Percentiles rank a stretch among this genome's conserved stretches.
These are phyloP conservation scores for Sarocladiaceae sp. DNA, from an alignment of 2,329 filamentous ascomycete genomes.

Conservation along the genomic window DNA sequence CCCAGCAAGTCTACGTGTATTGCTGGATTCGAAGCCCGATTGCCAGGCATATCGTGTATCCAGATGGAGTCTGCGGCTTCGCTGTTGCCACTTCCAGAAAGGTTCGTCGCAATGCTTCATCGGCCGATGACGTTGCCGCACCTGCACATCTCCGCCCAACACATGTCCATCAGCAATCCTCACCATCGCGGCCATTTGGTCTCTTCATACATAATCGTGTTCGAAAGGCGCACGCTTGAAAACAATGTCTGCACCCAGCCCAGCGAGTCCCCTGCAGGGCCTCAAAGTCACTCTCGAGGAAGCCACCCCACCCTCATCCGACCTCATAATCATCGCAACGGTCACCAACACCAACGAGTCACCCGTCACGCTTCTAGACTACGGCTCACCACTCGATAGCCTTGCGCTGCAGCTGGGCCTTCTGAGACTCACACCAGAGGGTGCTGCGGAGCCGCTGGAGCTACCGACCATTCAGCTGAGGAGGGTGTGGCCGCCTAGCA, in stretches of 20 bases:
- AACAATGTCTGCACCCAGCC: neutral
- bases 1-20: no score
- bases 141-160: no score
- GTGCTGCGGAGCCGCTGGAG: slow-evolving; percentile 25
- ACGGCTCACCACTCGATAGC: slow-evolving; percentile 39
- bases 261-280: slow-evolving; percentile 14
- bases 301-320: slow-evolving; percentile 21
- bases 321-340: slow-evolving; percentile 28
- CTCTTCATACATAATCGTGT: no score
- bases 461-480: slow-evolving; percentile 31
- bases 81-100: no score
- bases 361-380: slow-evolving; percentile 35
- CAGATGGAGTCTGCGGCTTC: no score
- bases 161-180: no score
- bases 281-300: slow-evolving; percentile 29
- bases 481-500: slow-evolving; percentile 33
- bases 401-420: slow-evolving; percentile 34
- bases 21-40: no score
- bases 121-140: no score
- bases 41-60: no score
- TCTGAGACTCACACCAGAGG: slow-evolving; percentile 31
- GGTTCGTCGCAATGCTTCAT: no score
- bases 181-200: no score
- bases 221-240: neutral
- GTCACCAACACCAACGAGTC: slow-evolving; percentile 33